Evolutionary conservation across 2,329 filamentous ascomycete species (phyloP), one percentile per base, ranked within the genome.

Genomic region (Escovopsis sp.): DNA sequence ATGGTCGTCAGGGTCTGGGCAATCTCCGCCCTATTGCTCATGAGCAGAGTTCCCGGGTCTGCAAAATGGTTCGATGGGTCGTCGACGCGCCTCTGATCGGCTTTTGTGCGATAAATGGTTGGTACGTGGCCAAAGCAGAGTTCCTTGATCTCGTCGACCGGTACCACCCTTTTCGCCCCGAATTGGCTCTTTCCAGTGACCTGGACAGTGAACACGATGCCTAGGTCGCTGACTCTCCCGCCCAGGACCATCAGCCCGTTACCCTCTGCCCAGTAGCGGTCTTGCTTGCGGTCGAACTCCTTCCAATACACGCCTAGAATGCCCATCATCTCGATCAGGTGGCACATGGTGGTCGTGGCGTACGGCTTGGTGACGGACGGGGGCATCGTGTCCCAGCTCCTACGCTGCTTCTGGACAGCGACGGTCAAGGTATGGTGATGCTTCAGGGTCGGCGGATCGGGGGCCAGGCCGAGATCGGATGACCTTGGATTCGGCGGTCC

Each of bases 231-330:
- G 3, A 67, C 51, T 20, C 65, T 57, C 36, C 62, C 59, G 6
- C 71, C 70, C 2, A 67, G 60, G 2, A 74, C 56, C 45, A 71
- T 60, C 51, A 66, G 72, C 3, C 71, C 71, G 46, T 74, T 74
- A 16, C 71, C 71, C 42, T 74, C 70, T 4, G 65, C 71, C n/a
- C 66, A 66, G 39, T 74, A 70, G 14, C 65, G 65, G 47, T 74
- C 68, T 11, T 56, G 56, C 8, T 56, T 64, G 30, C 69, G 62
- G 48, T 75, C 68, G 47, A 76, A 76, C 41, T 71, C 68, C 46
- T 70, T 72, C 73, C 73, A 77, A 53, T 77, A 66, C 7, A 77
- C 62, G 7, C 73, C 71, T 13, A 75, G 56, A 43, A 69, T 66
- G 5, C 68, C 68, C 24, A 70, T 62, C 45, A 74, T 67, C 57